These are phyloP conservation scores for Peziza echinospora DNA, from an alignment of 495 filamentous ascomycete species.

Conservation along the genomic window DNA sequence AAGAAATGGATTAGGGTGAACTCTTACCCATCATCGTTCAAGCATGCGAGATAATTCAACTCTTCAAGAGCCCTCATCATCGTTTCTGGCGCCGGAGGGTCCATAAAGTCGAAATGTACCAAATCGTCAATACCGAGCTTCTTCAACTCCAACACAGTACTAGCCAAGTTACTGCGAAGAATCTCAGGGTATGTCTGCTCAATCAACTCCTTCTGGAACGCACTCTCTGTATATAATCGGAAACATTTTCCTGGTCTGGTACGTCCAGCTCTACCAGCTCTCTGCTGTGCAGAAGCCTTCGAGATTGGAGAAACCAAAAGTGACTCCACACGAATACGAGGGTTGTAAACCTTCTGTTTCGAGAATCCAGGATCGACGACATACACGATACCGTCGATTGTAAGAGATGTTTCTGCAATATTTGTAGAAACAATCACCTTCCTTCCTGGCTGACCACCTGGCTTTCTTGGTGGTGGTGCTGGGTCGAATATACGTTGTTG, in stretches of 20 bases:
- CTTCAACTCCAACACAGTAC: slow-evolving; percentile 88
- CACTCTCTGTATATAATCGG: slow-evolving; percentile 82
- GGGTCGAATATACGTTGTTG: slow-evolving; percentile 91
- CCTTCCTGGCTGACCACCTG: slow-evolving; percentile 68
- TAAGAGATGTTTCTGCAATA: slow-evolving; percentile 92
- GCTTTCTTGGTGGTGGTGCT: slow-evolving; percentile 46
- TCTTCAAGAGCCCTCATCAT: slow-evolving; percentile 97
- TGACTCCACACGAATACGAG: slow-evolving; percentile 86
- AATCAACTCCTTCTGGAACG: slow-evolving; percentile 96
- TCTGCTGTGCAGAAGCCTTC: slow-evolving; percentile 93
- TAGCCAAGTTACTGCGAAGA: slow-evolving; percentile 77
- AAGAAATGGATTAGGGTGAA: background rate
- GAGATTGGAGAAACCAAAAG: slow-evolving; percentile 90
- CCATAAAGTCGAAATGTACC: slow-evolving; percentile 97
- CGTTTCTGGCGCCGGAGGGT: slow-evolving; percentile 92
- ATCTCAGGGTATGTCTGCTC: slow-evolving; percentile 94
- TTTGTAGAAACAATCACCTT: slow-evolving; percentile 94
- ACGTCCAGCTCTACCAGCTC: slow-evolving; percentile 96
- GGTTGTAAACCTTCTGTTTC: slow-evolving; percentile 99
- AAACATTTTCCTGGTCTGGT: slow-evolving; percentile 95
- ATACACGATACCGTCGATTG: slow-evolving; percentile 97
- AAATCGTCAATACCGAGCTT: slow-evolving; percentile 91
- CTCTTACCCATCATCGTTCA: slow-evolving; percentile 60
- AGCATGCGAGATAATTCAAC: slow-evolving; percentile 87
- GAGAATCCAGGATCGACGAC: slow-evolving; percentile 97